A percentile compares a stretch with the other conserved stretches of the same genome.
Conservation (phyloP, 441 rosid genomes). For the Pelargonium cotyledonis region DNA sequence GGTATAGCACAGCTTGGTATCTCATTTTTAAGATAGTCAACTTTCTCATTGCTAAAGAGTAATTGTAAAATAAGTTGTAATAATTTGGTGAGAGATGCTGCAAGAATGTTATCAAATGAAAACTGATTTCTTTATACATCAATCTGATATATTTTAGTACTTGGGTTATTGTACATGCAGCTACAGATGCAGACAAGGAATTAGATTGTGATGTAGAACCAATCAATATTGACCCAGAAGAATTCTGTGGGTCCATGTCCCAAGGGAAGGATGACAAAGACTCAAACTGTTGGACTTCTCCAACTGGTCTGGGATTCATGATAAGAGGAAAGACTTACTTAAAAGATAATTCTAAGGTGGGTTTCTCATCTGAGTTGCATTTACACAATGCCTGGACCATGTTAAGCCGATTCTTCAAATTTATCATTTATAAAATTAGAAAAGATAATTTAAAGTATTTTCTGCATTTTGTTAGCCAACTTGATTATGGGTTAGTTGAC, state of each 20-base stretch:
- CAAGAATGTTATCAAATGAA: conserved; percentile 1
- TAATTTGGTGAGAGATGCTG: neutral
- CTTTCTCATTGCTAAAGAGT: neutral
- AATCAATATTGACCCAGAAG: neutral
- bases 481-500: neutral
- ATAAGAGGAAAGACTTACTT: conserved; percentile 91
- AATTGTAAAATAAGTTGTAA: neutral
- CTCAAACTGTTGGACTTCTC: conserved; percentile 87
- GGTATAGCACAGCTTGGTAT: no score
- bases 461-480: neutral
- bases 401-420: neutral
- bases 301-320: conserved; percentile 85
- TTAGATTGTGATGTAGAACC: neutral
- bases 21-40: neutral
- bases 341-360: conserved; percentile 50
- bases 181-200: neutral
- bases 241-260: conserved; percentile 30
- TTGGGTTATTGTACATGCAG: neutral
- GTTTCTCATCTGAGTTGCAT: neutral
- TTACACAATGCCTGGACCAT: neutral
- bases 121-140: neutral
- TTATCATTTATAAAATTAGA: neutral
- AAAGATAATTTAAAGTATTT: neutral
- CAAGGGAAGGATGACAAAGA: conserved; percentile 60
- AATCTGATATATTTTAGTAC: neutral